Conservation (phyloP, 345 rosid species). For the Boechera stricta region DNA sequence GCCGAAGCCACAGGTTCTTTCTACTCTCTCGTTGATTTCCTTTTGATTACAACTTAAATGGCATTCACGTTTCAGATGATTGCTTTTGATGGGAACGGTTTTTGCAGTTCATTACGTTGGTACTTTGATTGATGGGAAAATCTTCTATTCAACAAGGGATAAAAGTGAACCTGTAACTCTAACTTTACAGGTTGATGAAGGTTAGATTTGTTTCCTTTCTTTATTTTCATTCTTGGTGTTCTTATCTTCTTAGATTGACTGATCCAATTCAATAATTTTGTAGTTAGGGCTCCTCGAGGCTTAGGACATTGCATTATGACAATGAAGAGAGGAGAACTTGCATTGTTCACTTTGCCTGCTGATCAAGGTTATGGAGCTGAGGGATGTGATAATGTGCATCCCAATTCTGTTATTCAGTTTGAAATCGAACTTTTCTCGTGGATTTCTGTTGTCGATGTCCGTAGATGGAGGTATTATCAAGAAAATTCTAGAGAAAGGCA, state of each 20-base stretch:
- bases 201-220: conserved; percentile 35
- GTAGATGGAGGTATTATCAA: neutral
- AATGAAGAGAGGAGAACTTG: neutral
- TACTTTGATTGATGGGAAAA: conserved; percentile 56
- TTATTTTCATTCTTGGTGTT: neutral
- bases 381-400: neutral
- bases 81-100: neutral
- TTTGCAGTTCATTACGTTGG: conserved; percentile 65
- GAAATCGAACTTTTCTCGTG: conserved; percentile 4
- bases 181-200: conserved; percentile 51
- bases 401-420: conserved; percentile 1
- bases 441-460: neutral
- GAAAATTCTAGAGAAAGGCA: neutral
- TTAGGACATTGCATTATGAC: neutral
- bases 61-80: neutral
- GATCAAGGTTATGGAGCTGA: conserved; percentile 3
- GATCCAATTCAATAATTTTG: neutral
- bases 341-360: neutral
- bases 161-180: conserved; percentile 47
- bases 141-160: conserved; percentile 57
- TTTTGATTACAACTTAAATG: too few relatives aligned
- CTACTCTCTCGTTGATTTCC: too few relatives aligned
- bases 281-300: neutral
- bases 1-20: conserved; percentile 58
- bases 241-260: neutral